These are phyloP conservation scores for Colletotrichum orchidophilum DNA, from an alignment of 2,329 filamentous ascomycete genomes.

Conservation along the genomic window DNA sequence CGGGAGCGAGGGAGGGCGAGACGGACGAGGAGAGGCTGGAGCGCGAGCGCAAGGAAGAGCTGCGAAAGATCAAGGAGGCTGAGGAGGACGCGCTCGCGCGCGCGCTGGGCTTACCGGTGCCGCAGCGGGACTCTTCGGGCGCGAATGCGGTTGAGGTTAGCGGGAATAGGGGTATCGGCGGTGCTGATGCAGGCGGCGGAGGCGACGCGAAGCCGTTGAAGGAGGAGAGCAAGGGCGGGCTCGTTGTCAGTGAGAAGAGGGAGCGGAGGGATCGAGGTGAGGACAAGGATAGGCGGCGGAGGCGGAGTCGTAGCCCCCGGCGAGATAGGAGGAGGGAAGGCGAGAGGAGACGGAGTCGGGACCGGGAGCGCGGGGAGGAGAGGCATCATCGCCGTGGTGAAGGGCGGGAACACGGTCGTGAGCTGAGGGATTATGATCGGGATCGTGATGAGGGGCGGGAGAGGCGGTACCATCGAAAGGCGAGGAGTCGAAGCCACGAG, in stretches of 20 bases:
- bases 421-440: constrained; percentile 9
- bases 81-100: constrained; percentile 91
- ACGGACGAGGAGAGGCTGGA: constrained; percentile 67
- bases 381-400: constrained; percentile 16
- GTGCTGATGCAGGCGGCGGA: constrained; percentile 35
- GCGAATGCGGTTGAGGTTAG: constrained; percentile 76
- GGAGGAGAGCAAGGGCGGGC: constrained; percentile 31
- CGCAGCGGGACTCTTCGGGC: constrained; percentile 65
- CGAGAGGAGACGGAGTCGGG: constrained; percentile 35
- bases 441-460: constrained; percentile 25
- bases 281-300: constrained; percentile 43
- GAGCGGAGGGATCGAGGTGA: constrained; percentile 40
- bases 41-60: constrained; percentile 77
- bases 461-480: constrained; percentile 18
- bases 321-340: constrained; percentile 40
- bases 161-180: constrained; percentile 46
- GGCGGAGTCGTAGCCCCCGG: constrained; percentile 44
- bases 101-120: constrained; percentile 82
- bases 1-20: constrained; percentile 58
- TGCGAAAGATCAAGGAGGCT: constrained; percentile 84
- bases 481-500: constrained; percentile 18
- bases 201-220: constrained; percentile 36
- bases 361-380: constrained; percentile 18
- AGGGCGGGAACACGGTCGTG: constrained; percentile 4
- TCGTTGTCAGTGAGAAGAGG: constrained; percentile 36